Base-by-base conservation (phyloP, 1,139 yeast species). In the Suhomyces kunorum region DNA sequence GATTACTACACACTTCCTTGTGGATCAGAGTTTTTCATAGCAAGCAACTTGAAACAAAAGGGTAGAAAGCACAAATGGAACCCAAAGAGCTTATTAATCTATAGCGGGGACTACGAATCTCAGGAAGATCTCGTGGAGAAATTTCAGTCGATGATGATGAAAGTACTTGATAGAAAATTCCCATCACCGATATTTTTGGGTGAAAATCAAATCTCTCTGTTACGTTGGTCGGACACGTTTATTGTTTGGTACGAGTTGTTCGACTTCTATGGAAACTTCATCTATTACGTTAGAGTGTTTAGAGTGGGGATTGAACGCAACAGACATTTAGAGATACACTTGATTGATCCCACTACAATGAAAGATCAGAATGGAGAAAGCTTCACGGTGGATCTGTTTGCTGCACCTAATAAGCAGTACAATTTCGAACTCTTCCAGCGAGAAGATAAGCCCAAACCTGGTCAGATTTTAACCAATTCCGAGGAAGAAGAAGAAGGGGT, bases 241-340 rank as follows among this genome's bases (percentile, higher is more conserved):
- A 45, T 54, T 3, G 52, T 59, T 8, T 69, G 74, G 73, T 64
- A 55, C 42, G 76, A 71, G 40, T 32, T 70, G 11, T 71, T 68
- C 45, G 65, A 68, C 44, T 49, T 51, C 39, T 47, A 45, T 30
- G 76, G 76, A 0, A 47, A 59, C 26, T 60, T 69, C 22, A 25
- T 57, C 23, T 49, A 51, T 3, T 41, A 69, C 16, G 48, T 59
- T 7, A 56, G 59, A 27, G 45, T 69, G 2, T 43, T 45, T 6
- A 50, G 69, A 34, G 59, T 59, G 26, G 66, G 65, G 3, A 31
- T 38, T 0, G 38, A 36, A 0, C 41, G 40, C 3, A 39, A 47
- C 8, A 50, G 48, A 17, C 36, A 19, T 11, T 38, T 68, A 6
- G 41, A 38, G 3, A 37, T 68, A 2, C 61, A 54, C 37, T 28